Evolutionary conservation across 1,284 basidiomycete species (phyloP).

Genomic region (Anthracocystis setariae): DNA sequence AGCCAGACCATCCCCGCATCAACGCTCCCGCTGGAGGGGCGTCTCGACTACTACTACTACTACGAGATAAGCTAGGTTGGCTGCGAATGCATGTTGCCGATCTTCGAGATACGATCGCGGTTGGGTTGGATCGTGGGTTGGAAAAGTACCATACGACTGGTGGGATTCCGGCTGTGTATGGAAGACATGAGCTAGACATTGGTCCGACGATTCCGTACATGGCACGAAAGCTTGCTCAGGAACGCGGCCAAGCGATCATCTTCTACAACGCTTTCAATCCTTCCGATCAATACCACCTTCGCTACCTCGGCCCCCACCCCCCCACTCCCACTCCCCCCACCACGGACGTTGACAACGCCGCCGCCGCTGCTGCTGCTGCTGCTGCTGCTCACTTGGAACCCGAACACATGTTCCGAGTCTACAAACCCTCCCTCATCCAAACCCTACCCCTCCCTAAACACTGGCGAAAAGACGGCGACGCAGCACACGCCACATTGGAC

Average conservation of each 20-base stretch:
- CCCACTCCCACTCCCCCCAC: too few species aligned
- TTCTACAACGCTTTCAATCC: conserved; percentile 10
- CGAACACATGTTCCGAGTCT: too few species aligned
- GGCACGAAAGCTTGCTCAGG: conserved; percentile 9
- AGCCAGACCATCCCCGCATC: too few species aligned
- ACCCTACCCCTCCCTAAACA: background rate
- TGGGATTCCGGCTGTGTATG: conserved; percentile 4
- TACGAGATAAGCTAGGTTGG: too few species aligned
- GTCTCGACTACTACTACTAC: too few species aligned
- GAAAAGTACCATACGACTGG: conserved; percentile 9
- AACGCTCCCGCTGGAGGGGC: too few species aligned
- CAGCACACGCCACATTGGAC: too few species aligned
- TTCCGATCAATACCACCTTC: background rate
- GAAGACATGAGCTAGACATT: background rate
- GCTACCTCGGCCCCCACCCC: background rate
- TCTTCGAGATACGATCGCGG: background rate
- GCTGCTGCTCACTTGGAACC: too few species aligned
- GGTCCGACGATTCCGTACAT: conserved; percentile 1
- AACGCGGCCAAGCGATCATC: conserved; percentile 5
- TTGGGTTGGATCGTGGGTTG: background rate
- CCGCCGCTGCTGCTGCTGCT: too few species aligned
- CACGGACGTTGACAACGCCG: too few species aligned
- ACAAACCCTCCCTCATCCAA: too few species aligned
- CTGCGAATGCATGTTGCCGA: background rate
- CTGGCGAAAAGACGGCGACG: background rate